Evolutionary conservation across 306 rosid species (phyloP).

Genomic region (Crataegus laevigata): DNA sequence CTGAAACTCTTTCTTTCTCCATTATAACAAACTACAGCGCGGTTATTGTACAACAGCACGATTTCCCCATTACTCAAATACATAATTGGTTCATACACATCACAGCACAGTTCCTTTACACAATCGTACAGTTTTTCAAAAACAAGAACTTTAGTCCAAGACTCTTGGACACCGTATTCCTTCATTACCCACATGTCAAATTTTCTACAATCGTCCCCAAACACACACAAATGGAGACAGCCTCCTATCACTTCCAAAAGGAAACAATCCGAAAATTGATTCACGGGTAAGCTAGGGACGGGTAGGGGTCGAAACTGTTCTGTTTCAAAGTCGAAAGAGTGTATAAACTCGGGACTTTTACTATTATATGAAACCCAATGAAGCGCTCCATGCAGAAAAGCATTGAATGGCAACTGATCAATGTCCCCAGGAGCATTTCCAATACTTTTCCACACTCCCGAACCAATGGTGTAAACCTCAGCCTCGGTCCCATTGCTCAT

Average conservation of each 20-base stretch:
- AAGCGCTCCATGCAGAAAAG: slow-evolving; percentile 4
- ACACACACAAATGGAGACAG: slow-evolving; percentile 4
- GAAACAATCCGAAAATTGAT: neutral
- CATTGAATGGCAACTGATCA: neutral
- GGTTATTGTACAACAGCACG: neutral
- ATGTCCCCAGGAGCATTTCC: neutral
- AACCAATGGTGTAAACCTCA: slow-evolving; percentile 11
- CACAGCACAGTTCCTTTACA: neutral
- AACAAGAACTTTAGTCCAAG: slow-evolving; percentile 11
- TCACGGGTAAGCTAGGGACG: neutral
- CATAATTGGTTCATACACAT: neutral
- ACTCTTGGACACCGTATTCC: slow-evolving; percentile 1
- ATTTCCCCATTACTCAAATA: slow-evolving; percentile 7
- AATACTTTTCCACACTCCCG: slow-evolving; percentile 6
- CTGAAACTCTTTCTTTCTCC: neutral
- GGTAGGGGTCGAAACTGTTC: neutral
- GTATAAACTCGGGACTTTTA: neutral
- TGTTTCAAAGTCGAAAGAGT: neutral
- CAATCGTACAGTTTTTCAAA: neutral
- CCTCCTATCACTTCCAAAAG: neutral
- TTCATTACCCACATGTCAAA: slow-evolving; percentile 14
- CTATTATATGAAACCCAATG: slow-evolving; percentile 3
- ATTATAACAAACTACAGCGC: neutral
- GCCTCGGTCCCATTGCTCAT: neutral
- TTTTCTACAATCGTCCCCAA: neutral